These are phyloP conservation scores for Fusarium sp. DNA, from an alignment of 2,329 filamentous ascomycete genomes.

Conservation along the genomic window DNA sequence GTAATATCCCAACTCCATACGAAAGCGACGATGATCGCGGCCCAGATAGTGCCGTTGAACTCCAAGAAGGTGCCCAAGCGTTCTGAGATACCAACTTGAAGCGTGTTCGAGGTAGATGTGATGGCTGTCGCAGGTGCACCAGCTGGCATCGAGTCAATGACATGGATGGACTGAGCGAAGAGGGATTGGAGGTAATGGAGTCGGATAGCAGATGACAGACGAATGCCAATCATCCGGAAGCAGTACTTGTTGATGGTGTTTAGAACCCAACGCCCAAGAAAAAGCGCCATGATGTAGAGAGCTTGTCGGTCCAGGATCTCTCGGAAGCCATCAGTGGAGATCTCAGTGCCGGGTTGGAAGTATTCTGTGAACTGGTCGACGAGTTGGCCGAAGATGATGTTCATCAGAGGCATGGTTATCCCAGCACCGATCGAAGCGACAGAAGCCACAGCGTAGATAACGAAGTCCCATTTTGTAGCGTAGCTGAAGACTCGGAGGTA, in stretches of 20 bases:
- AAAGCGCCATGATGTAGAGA: slow-evolving; percentile 43
- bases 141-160: slow-evolving; percentile 61
- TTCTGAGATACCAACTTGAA: slow-evolving; percentile 66
- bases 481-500: slow-evolving; percentile 48
- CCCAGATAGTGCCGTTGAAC: slow-evolving; percentile 54
- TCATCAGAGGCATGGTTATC: slow-evolving; percentile 52
- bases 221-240: slow-evolving; percentile 62
- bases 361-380: slow-evolving; percentile 46
- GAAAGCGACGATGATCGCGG: slow-evolving; percentile 63
- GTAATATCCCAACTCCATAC: slow-evolving; percentile 64
- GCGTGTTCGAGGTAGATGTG: slow-evolving; percentile 62
- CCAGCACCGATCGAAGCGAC: slow-evolving; percentile 51
- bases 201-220: slow-evolving; percentile 62
- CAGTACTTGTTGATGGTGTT: slow-evolving; percentile 43
- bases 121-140: slow-evolving; percentile 65
- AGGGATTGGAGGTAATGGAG: slow-evolving; percentile 62
- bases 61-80: slow-evolving; percentile 59
- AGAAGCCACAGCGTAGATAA: slow-evolving; percentile 45
- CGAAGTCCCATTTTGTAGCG: slow-evolving; percentile 48
- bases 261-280: slow-evolving; percentile 40
- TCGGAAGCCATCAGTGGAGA: slow-evolving; percentile 19
- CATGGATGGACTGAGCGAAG: slow-evolving; percentile 61
- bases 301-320: slow-evolving; percentile 35
- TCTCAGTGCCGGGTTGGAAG: slow-evolving; percentile 37
- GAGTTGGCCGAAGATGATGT: slow-evolving; percentile 51